These are phyloP conservation scores for Mariannaea sp. DNA, from an alignment of 2,329 filamentous ascomycete genomes.

Conservation along the genomic window DNA sequence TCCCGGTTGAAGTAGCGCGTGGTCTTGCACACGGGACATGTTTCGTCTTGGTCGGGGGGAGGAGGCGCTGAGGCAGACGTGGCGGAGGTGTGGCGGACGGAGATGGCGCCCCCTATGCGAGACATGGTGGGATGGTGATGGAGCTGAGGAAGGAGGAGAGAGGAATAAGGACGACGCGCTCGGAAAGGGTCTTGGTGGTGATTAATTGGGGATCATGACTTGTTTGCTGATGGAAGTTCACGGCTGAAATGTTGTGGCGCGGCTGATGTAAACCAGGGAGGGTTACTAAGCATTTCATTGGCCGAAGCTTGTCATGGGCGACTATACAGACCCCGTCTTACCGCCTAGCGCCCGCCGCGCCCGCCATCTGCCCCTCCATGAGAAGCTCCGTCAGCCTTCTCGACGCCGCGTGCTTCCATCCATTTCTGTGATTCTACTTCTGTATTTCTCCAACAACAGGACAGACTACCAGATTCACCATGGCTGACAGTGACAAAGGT, in stretches of 20 bases:
- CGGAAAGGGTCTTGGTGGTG: background rate
- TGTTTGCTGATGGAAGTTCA: background rate
- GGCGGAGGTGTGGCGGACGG: conserved; percentile 37
- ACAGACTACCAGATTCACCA: conserved; percentile 30
- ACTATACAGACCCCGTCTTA: too few species aligned
- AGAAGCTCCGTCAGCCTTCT: conserved; percentile 37
- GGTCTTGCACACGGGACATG: conserved; percentile 97
- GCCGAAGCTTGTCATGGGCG: conserved; percentile 9
- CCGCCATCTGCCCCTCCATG: conserved; percentile 32
- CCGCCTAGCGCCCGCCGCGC: too few species aligned
- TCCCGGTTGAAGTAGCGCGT: conserved; percentile 92
- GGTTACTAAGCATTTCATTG: conserved; percentile 25
- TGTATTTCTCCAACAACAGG: background rate
- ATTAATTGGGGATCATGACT: conserved; percentile 1
- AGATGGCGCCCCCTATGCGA: conserved; percentile 35
- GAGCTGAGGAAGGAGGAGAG: background rate
- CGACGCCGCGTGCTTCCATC: conserved; percentile 20
- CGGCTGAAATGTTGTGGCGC: conserved; percentile 23
- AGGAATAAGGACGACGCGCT: background rate
- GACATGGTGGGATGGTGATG: conserved; percentile 35
- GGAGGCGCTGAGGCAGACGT: conserved; percentile 18
- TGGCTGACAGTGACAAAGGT: conserved; percentile 54
- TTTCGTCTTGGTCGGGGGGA: conserved; percentile 59
- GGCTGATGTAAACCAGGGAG: conserved; percentile 31
- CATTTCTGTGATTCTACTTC: conserved; percentile 7